phyloP scores from a whole-genome alignment of 2,329 filamentous ascomycete genomes.

The Calonectria hongkongensis region DNA sequence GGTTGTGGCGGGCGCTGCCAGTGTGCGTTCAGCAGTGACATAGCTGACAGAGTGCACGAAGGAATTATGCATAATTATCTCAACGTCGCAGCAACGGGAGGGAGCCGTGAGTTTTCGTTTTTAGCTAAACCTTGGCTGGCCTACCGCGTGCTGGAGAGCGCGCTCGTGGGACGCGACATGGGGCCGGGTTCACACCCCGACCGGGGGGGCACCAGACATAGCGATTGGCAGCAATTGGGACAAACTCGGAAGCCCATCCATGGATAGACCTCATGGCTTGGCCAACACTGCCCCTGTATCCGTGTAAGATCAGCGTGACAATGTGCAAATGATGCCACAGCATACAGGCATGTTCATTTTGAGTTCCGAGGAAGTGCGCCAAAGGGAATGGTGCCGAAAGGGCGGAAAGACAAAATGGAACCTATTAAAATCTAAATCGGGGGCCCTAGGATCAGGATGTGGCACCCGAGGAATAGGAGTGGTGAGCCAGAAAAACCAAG shows the following conservation, averaged over 20 bases:
- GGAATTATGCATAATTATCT: constrained; percentile 36
- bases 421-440: constrained; percentile 21
- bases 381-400: constrained; percentile 13
- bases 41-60: constrained; percentile 2
- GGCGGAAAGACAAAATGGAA: constrained; percentile 5
- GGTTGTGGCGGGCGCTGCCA: neutral
- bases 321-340: neutral
- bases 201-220: neutral
- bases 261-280: no score
- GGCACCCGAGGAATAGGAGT: constrained; percentile 43
- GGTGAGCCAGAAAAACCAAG: constrained; percentile 53
- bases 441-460: constrained; percentile 35
- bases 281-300: neutral
- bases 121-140: neutral
- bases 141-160: constrained; percentile 2
- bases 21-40: neutral
- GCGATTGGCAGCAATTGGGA: constrained; percentile 20
- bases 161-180: constrained; percentile 19
- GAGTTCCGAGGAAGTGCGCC: constrained; percentile 1
- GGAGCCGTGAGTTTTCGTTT: neutral
- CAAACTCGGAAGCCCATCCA: neutral
- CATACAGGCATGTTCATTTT: neutral
- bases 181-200: neutral
- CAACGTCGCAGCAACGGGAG: constrained; percentile 11
- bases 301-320: neutral